Evolutionary conservation across 192 early-diverging fungal species (phyloP).

Genomic region (Backusella sp.): DNA sequence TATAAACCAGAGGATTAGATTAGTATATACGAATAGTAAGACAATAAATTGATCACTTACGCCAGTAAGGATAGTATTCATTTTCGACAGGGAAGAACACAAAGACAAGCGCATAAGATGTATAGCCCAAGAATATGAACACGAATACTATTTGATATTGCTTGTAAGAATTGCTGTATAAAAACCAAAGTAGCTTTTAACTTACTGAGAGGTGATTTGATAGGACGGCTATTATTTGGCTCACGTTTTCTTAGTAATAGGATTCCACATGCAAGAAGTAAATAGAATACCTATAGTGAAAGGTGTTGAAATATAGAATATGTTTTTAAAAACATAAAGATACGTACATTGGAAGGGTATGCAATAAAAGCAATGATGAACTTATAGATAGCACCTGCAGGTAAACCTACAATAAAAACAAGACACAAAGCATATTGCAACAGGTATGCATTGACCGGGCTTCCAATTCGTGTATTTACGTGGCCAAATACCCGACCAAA

Average conservation of each 20-base stretch:
- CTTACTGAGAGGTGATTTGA: conserved; percentile 24
- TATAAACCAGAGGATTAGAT: conserved; percentile 4
- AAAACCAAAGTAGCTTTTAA: background rate
- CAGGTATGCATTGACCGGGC: conserved; percentile 27
- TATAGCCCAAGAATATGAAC: conserved; percentile 19
- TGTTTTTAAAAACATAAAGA: background rate
- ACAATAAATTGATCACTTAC: background rate
- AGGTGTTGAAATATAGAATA: background rate
- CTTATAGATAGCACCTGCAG: conserved; percentile 29
- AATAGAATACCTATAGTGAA: conserved; percentile 15
- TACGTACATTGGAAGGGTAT: conserved; percentile 23
- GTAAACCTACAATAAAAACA: conserved; percentile 26
- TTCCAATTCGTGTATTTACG: conserved; percentile 17
- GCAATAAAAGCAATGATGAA: conserved; percentile 35
- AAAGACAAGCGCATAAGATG: conserved; percentile 27
- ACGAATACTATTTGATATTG: conserved; percentile 13
- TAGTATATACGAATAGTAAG: background rate
- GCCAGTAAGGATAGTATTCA: conserved; percentile 29
- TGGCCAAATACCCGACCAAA: conserved; percentile 25
- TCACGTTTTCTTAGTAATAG: conserved; percentile 18
- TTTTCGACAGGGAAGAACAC: conserved; percentile 31
- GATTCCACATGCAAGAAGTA: conserved; percentile 9
- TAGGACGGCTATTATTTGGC: conserved; percentile 16
- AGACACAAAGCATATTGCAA: conserved; percentile 22
- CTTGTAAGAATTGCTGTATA: background rate